Percentiles rank a stretch among this genome's conserved stretches.
phyloP scores from a whole-genome alignment of 2,329 filamentous ascomycete genomes.

The Diplodia intermedia region DNA sequence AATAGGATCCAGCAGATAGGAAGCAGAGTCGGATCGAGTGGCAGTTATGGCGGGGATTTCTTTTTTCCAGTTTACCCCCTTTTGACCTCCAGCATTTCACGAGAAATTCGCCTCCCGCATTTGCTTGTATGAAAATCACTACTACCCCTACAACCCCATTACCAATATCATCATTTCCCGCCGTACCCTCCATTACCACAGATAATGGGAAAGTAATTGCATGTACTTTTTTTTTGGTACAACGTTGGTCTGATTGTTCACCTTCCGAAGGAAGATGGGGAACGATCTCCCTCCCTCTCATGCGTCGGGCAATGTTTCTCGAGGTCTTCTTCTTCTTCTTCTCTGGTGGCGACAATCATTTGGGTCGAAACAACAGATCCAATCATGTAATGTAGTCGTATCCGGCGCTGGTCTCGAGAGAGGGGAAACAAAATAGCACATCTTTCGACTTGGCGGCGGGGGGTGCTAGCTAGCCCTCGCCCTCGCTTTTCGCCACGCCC shows the following conservation, averaged over 20 bases:
- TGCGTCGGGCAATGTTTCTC: too few species aligned
- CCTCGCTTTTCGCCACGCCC: neutral
- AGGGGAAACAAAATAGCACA: neutral
- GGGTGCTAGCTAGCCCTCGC: too few species aligned
- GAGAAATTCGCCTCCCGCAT: neutral
- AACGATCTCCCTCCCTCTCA: neutral
- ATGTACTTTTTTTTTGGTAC: neutral
- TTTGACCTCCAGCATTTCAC: neutral
- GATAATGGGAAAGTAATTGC: conserved; percentile 1
- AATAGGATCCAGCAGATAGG: neutral
- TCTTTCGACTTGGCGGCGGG: neutral
- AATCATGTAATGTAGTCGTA: neutral
- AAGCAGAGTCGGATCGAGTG: neutral
- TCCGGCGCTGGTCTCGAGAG: neutral
- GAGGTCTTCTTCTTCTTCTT: too few species aligned
- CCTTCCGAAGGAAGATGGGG: neutral
- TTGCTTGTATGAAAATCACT: neutral
- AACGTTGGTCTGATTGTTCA: neutral
- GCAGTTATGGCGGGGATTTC: neutral
- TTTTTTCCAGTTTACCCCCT: neutral
- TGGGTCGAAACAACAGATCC: neutral
- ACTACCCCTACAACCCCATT: neutral
- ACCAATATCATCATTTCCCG: neutral
- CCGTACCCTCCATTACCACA: neutral
- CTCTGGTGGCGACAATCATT: too few species aligned